phyloP scores from a whole-genome alignment of 345 rosid species.

The Citrus inodora region DNA sequence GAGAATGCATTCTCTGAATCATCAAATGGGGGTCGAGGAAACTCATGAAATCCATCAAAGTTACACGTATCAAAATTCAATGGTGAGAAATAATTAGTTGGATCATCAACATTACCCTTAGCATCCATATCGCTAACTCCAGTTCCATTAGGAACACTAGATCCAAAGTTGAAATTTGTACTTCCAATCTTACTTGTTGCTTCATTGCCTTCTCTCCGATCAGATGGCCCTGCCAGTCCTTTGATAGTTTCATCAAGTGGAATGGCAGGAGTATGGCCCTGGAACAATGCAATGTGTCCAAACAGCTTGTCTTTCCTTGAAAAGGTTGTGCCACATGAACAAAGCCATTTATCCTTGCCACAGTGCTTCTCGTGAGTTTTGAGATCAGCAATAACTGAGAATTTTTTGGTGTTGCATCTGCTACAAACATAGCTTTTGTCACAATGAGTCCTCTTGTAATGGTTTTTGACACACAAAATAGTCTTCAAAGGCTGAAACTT shows the following conservation, averaged over 20 bases:
- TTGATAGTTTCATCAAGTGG: slow-evolving; percentile 62
- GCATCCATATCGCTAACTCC: slow-evolving; percentile 41
- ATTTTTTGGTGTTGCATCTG: slow-evolving; percentile 91
- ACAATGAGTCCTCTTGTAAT: slow-evolving; percentile 93
- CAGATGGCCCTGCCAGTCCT: slow-evolving; percentile 36
- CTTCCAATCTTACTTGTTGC: slow-evolving; percentile 34
- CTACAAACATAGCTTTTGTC: slow-evolving; percentile 91
- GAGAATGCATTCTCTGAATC: slow-evolving; percentile 78
- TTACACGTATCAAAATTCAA: slow-evolving; percentile 68
- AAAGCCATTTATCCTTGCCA: slow-evolving; percentile 95
- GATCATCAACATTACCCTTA: slow-evolving; percentile 52
- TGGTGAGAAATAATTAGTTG: slow-evolving; percentile 56
- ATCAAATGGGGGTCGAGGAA: slow-evolving; percentile 67
- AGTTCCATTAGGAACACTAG: slow-evolving; percentile 24
- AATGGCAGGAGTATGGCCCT: slow-evolving; percentile 96
- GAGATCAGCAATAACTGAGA: slow-evolving; percentile 91
- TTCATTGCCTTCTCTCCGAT: slow-evolving; percentile 36
- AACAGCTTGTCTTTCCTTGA: slow-evolving; percentile 98
- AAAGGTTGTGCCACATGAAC: slow-evolving; percentile 95
- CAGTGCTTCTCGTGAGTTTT: slow-evolving; percentile 99
- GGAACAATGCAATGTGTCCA: slow-evolving; percentile 92
- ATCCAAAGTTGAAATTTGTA: slow-evolving; percentile 34
- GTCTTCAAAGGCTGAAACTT: slow-evolving; percentile 96
- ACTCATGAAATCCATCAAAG: slow-evolving; percentile 84
- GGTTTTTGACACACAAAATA: slow-evolving; percentile 88